Base-by-base conservation (phyloP, 192 early-diverging fungal genomes). In the Backusella luteola region DNA sequence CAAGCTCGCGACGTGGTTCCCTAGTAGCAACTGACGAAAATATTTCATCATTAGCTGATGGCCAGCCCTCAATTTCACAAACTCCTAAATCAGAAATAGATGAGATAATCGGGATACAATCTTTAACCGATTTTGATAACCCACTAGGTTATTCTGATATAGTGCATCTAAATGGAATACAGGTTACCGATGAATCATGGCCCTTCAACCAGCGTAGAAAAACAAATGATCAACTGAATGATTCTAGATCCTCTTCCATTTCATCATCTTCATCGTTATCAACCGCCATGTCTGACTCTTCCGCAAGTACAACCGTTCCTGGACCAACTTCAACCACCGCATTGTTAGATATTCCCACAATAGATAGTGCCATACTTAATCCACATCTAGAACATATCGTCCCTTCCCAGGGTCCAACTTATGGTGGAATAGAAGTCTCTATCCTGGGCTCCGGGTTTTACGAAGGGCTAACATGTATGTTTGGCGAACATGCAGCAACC, bases 361-460 rank as follows among this genome's bases (percentile, higher is more conserved):
- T 63, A 26, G 23, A 63, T 63, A 63, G 26, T 6, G 4, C 38
- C 14, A 66, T 41, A 6, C 8, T 36, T 23, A 79, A 8, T 69
- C 81, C 76, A 56, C 80, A 44, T 44, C 90, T 96, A 36, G 87
- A 87, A 41, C 84, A 92, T 53, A 77, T 98, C 70, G 91, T 94
- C 59, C 96, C 96, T 3, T 84, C 86, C 36, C 88, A 93, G 56
- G 96, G 95, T 11, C 95, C 96, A 0, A 86, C 93, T 46, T 89
- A 89, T 77, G 96, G 96, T 69, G 96, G 96, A 5, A 87, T 92
- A 12, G 93, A 93, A 56, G 84, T 97, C 9, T 94, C 95, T n/a
- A 85, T 98, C 4, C 79, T 93, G 7, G 96, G 96, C 7, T 87
- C 86, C n/a, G 91, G 91, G 63, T 96, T 98, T 84, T 89, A 91